Evolutionary conservation across 2,329 filamentous ascomycete species (phyloP).

Genomic region (Trichothecium roseum): DNA sequence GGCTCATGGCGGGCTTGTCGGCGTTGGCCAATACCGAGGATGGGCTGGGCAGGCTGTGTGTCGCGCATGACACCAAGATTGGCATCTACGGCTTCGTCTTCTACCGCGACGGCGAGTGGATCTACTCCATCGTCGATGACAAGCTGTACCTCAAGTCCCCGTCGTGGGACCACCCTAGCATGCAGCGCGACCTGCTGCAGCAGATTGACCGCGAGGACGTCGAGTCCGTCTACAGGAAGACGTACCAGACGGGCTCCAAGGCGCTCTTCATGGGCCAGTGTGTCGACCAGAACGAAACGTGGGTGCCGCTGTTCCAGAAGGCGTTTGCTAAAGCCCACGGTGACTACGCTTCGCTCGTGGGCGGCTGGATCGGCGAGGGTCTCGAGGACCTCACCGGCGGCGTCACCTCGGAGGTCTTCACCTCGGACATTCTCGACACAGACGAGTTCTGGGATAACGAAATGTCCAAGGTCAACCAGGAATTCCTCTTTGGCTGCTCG

Average conservation of each 20-base stretch:
- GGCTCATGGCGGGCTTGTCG: constrained; percentile 70
- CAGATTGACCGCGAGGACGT: constrained; percentile 66
- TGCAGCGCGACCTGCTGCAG: constrained; percentile 64
- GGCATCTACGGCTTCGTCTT: constrained; percentile 90
- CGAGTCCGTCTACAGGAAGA: constrained; percentile 59
- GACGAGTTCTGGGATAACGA: constrained; percentile 79
- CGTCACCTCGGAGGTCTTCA: constrained; percentile 58
- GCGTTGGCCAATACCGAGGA: constrained; percentile 64
- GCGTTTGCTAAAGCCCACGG: constrained; percentile 79
- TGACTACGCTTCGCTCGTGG: constrained; percentile 60
- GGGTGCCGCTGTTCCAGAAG: constrained; percentile 72
- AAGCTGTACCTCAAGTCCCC: constrained; percentile 78
- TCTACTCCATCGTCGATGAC: constrained; percentile 84
- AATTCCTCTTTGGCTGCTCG: constrained; percentile 67
- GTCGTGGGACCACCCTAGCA: constrained; percentile 68
- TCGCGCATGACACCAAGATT: constrained; percentile 60
- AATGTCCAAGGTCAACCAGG: constrained; percentile 67
- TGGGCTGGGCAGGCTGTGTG: constrained; percentile 63
- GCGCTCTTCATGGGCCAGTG: constrained; percentile 72
- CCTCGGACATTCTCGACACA: constrained; percentile 64
- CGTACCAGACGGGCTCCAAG: constrained; percentile 64
- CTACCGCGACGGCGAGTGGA: constrained; percentile 81
- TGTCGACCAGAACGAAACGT: constrained; percentile 68
- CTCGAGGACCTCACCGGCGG: constrained; percentile 55
- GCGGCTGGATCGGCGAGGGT: constrained; percentile 57